phyloP scores from a whole-genome alignment of 2,329 filamentous ascomycete species.

The Diaporthe destruens region DNA sequence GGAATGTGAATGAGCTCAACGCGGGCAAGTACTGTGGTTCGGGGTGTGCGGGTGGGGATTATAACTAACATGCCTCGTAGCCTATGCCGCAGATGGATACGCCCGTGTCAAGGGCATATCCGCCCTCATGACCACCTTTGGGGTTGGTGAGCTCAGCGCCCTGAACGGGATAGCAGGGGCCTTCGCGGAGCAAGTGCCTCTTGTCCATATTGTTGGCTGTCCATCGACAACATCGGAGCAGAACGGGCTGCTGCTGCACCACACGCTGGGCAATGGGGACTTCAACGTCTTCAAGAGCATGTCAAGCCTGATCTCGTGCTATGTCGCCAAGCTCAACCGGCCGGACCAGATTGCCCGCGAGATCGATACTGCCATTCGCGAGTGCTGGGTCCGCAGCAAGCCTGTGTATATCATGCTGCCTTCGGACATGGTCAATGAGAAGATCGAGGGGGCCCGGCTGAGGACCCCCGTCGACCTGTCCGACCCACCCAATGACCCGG shows the following conservation, averaged over 20 bases:
- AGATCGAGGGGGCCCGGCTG: conserved; percentile 80
- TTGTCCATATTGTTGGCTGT: conserved; percentile 76
- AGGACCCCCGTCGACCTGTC: conserved; percentile 77
- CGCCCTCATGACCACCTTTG: conserved; percentile 81
- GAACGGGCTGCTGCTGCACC: conserved; percentile 67
- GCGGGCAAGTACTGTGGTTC: conserved; percentile 63
- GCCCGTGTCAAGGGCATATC: conserved; percentile 78
- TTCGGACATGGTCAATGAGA: conserved; percentile 82
- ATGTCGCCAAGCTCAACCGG: conserved; percentile 77
- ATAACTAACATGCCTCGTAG: conserved; percentile 52
- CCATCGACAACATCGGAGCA: conserved; percentile 63
- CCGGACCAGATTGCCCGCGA: conserved; percentile 77
- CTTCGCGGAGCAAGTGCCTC: conserved; percentile 78
- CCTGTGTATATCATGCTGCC: conserved; percentile 89
- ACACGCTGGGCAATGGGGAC: conserved; percentile 82
- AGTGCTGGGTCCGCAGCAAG: conserved; percentile 79
- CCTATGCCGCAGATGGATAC: conserved; percentile 85
- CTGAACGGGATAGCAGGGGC: conserved; percentile 81
- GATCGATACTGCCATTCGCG: conserved; percentile 81
- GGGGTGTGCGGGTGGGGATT: not conserved
- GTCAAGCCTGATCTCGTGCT: conserved; percentile 78
- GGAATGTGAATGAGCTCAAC: conserved; percentile 80
- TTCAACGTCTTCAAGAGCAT: conserved; percentile 88
- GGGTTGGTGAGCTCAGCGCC: conserved; percentile 80
- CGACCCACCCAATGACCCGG: conserved; percentile 74